These are phyloP conservation scores for Paramecium pentaurelia DNA, from an alignment of 73 alveolate genomes.

Conservation along the genomic window DNA sequence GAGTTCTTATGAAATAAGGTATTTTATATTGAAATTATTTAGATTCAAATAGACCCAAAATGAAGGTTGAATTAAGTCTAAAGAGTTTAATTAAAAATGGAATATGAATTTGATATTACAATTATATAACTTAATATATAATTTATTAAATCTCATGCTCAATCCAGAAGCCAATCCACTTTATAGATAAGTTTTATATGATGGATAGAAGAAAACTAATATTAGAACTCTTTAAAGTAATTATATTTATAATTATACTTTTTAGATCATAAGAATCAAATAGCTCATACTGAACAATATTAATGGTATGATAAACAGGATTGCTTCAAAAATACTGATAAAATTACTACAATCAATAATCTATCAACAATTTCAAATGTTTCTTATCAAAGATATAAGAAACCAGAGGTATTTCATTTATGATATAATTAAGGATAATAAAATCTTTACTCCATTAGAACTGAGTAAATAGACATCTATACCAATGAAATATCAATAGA, in stretches of 20 bases:
- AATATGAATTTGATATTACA: not conserved
- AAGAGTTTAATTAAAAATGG: not conserved
- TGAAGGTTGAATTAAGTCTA: not conserved
- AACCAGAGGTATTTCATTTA: not conserved
- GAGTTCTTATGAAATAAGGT: not conserved
- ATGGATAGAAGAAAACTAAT: not conserved
- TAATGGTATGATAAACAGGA: not conserved
- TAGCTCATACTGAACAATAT: not conserved
- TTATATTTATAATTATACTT: not conserved
- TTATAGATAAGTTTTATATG: not conserved
- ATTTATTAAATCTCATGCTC: not conserved
- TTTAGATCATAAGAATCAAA: not conserved
- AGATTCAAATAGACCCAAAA: not conserved
- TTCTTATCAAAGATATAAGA: not conserved
- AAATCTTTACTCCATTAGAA: not conserved
- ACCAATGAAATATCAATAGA: not conserved
- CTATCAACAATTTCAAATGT: not conserved
- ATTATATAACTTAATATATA: not conserved
- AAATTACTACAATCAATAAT: not conserved
- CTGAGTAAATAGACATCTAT: not conserved
- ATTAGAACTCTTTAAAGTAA: not conserved
- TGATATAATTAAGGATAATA: not conserved
- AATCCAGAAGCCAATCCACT: conserved; percentile 3
- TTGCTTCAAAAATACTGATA: not conserved
- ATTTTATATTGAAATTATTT: not conserved